phyloP scores from a whole-genome alignment of 2,329 filamentous ascomycete genomes.

The Aspergillus hiratsukae region DNA sequence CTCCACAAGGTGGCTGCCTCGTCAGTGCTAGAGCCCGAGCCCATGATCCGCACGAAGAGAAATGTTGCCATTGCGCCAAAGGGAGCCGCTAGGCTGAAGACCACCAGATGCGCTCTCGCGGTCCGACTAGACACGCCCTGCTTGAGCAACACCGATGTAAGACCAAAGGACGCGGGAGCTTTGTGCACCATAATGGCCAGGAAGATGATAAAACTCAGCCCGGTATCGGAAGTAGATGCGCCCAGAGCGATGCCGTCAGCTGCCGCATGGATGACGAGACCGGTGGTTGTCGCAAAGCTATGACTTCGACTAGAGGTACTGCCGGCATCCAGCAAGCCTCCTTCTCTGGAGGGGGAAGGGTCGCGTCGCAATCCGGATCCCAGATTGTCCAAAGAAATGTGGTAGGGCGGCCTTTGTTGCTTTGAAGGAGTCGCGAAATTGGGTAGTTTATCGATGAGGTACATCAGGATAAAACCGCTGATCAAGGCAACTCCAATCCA shows the following conservation, averaged over 20 bases:
- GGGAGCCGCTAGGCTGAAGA: conserved; percentile 90
- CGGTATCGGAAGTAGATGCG: conserved; percentile 75
- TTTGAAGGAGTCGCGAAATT: conserved; percentile 65
- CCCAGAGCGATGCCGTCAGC: conserved; percentile 95
- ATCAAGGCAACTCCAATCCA: conserved; percentile 86
- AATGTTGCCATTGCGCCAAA: conserved; percentile 81
- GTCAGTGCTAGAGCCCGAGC: conserved; percentile 46
- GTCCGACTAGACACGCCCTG: conserved; percentile 85
- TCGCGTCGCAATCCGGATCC: conserved; percentile 50
- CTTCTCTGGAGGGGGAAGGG: conserved; percentile 37
- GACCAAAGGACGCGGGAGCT: conserved; percentile 87
- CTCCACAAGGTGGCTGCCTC: conserved; percentile 70
- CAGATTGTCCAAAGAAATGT: conserved; percentile 84
- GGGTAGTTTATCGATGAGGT: conserved; percentile 83
- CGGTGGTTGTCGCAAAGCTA: conserved; percentile 78
- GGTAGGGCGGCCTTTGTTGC: conserved; percentile 64
- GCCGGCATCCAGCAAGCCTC: conserved; percentile 31
- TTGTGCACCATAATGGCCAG: conserved; percentile 97
- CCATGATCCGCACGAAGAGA: conserved; percentile 69
- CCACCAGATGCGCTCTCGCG: conserved; percentile 75
- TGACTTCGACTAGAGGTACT: conserved; percentile 36
- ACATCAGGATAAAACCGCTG: conserved; percentile 92
- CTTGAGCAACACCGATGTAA: conserved; percentile 85
- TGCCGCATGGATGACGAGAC: conserved; percentile 91
- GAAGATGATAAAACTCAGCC: conserved; percentile 87